A percentile compares a stretch with the other conserved stretches of the same genome.
phyloP scores from a whole-genome alignment of 2,329 filamentous ascomycete genomes.

The Trichophyton rubrum region DNA sequence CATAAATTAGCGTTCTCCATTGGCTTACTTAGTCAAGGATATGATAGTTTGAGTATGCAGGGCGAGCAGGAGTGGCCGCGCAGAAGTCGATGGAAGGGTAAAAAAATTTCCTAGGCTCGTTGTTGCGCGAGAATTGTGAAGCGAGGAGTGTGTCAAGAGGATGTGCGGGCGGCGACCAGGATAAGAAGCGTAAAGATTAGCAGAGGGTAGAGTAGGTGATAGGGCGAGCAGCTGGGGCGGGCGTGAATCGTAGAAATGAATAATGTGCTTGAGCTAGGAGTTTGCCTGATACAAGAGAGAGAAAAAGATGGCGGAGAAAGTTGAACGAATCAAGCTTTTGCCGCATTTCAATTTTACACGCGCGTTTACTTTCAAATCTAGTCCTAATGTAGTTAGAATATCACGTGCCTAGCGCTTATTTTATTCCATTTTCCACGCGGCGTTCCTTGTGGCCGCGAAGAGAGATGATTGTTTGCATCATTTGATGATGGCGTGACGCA shows the following conservation, averaged over 20 bases:
- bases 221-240: background rate
- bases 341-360: constrained; percentile 4
- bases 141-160: background rate
- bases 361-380: background rate
- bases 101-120: background rate
- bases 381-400: background rate
- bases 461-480: background rate
- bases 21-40: constrained; percentile 13
- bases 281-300: constrained; percentile 3
- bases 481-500: background rate
- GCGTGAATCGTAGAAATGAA: background rate
- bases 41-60: background rate
- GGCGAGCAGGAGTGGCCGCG: background rate
- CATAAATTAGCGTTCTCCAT: constrained; percentile 42
- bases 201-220: background rate
- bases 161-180: background rate
- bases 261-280: background rate
- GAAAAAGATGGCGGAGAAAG: background rate
- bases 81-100: background rate
- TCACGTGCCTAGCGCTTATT: background rate
- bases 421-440: background rate
- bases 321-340: constrained; percentile 8
- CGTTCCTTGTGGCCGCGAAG: background rate
- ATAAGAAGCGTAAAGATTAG: background rate
- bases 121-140: background rate